Conservation (phyloP, 228 moss, liverwort and hornwort species). For the Sphagnum fallax region DNA sequence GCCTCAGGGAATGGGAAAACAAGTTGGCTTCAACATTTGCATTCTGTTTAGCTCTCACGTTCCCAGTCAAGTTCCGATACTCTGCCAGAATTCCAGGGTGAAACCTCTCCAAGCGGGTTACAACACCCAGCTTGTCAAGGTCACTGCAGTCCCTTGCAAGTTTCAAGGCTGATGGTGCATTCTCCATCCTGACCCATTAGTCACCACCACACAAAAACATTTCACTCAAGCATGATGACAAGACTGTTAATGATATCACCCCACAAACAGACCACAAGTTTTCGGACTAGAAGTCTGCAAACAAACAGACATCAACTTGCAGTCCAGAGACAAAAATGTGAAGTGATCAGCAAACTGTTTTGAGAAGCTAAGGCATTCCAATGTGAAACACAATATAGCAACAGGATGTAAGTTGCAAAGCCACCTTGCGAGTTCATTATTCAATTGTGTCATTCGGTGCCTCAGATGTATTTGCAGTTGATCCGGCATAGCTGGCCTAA, state of each 20-base stretch:
- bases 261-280: too few species aligned
- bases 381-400: too few species aligned
- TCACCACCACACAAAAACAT: too few species aligned
- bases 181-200: conserved; percentile 33
- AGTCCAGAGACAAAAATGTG: too few species aligned
- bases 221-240: too few species aligned
- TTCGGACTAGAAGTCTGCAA: too few species aligned
- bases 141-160: conserved; percentile 33
- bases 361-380: too few species aligned
- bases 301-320: too few species aligned
- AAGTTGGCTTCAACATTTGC: conserved; percentile 15
- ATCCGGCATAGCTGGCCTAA: conserved; percentile 13
- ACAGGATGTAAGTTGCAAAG: too few species aligned
- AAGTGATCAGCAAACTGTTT: too few species aligned
- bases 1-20: conserved; percentile 29
- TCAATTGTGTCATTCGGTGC: conserved; percentile 34
- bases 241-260: too few species aligned
- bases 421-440: conserved; percentile 14
- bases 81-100: conserved; percentile 28
- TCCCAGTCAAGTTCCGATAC: conserved; percentile 20
- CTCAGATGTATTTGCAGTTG: conserved; percentile 24
- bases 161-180: conserved; percentile 38
- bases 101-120: conserved; percentile 32
- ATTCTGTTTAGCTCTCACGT: conserved; percentile 35
- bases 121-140: conserved; percentile 41